Conservation (phyloP, 148 eudicot species). For the Camellia granthamiana region DNA sequence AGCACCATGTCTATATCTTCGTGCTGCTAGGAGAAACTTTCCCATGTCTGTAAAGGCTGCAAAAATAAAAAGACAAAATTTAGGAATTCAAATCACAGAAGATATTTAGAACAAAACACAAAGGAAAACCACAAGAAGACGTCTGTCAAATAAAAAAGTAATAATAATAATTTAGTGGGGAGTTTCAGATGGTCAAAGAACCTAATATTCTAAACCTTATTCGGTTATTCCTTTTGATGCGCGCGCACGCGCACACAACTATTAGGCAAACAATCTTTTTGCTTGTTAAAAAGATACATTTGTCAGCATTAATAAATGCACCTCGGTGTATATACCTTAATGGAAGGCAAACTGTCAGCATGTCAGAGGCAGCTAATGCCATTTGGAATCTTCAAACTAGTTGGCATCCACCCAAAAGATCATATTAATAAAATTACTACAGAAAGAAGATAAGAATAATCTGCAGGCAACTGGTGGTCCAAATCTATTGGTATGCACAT, state of each 20-base stretch:
- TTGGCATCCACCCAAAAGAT: no score
- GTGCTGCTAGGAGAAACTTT: conserved; percentile 91
- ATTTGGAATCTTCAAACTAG: no score
- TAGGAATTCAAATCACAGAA: neutral
- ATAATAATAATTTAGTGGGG: no score
- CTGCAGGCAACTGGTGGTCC: no score
- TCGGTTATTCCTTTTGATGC: neutral
- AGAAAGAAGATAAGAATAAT: no score
- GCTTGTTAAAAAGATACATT: neutral
- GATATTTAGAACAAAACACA: neutral
- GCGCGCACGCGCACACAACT: neutral
- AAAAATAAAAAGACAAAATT: conserved; percentile 1
- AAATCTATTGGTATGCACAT: no score
- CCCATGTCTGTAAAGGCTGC: conserved; percentile 85
- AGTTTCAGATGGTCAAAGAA: neutral
- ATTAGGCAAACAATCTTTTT: no score
- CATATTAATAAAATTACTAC: no score
- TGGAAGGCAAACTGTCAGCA: no score
- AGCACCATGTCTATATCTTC: conserved; percentile 67
- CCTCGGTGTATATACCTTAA: no score
- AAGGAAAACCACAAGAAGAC: neutral
- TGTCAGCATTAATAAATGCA: no score
- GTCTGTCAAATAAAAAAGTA: neutral
- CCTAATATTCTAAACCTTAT: neutral
- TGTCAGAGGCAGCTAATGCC: no score